A percentile compares a stretch with the other conserved stretches of the same genome.
Conservation (phyloP, 2,329 filamentous ascomycete species). For the Thelonectria rubi region DNA sequence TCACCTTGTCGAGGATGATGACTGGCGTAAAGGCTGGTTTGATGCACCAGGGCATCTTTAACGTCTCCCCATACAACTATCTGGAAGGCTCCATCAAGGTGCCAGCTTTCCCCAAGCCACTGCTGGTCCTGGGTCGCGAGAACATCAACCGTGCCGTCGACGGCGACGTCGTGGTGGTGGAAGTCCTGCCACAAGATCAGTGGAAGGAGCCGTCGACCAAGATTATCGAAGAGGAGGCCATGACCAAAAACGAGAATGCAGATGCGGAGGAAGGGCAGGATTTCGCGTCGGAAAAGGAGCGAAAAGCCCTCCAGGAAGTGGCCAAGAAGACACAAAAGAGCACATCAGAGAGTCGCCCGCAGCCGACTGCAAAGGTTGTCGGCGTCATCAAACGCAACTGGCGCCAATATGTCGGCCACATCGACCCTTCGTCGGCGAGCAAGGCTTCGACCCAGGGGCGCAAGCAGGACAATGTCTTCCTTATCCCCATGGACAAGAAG, state of each 20-base stretch:
- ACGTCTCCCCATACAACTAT: conserved; percentile 97
- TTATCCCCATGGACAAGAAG: conserved; percentile 97
- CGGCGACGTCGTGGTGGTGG: conserved; percentile 91
- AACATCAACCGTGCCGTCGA: conserved; percentile 96
- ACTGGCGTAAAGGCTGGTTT: conserved; percentile 90
- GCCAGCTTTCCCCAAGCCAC: conserved; percentile 85
- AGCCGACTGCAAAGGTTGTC: conserved; percentile 92
- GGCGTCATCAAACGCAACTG: conserved; percentile 95
- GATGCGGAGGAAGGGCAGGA: conserved; percentile 80
- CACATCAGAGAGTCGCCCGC: conserved; percentile 77
- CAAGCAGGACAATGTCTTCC: conserved; percentile 90
- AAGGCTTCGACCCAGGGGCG: conserved; percentile 78
- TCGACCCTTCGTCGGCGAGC: conserved; percentile 86
- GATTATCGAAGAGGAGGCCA: conserved; percentile 90
- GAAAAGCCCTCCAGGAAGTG: conserved; percentile 87
- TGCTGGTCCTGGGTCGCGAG: conserved; percentile 89
- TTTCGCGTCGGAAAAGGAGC: conserved; percentile 88
- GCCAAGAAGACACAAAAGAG: conserved; percentile 86
- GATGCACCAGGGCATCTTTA: conserved; percentile 94
- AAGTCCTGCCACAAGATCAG: conserved; percentile 91
- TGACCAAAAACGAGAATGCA: conserved; percentile 93
- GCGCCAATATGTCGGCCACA: conserved; percentile 96
- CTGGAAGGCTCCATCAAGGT: conserved; percentile 92
- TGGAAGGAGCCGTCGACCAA: conserved; percentile 97
- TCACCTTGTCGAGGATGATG: conserved; percentile 89